Evolutionary conservation across 2,329 filamentous ascomycete genomes (phyloP), one percentile per base, ranked within the genome.

Genomic region (Beauveria caledonica): DNA sequence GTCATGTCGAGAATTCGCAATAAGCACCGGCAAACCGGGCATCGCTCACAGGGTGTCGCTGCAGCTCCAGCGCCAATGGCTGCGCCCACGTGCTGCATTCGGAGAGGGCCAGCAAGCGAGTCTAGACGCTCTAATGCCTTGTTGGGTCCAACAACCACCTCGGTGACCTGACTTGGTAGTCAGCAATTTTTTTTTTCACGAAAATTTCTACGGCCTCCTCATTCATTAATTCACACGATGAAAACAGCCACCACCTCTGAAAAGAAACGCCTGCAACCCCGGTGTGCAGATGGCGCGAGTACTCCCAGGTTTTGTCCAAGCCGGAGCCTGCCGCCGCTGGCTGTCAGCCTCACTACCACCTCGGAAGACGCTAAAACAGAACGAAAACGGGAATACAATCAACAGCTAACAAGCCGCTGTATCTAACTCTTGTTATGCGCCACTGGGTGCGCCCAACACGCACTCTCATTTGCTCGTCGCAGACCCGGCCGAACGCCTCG

Each of bases 1-100:
- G 74, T 1, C 71, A 36, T 36, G 33, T 36, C 33, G 33, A 36
- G 13, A 36, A 36, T 36, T 2, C 33, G 15, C 33, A 36, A 36
- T 36, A 36, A 36, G 10, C 33, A 36, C 33, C 13, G 11, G 13
- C 33, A 36, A 15, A 36, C 11, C 40, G 21, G 44, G 48, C 27
- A 49, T 36, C 36, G 21, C 46, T 42, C 40, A 15, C 13, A 46
- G 27, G 3, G n/a, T n/a, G 9, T 36, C 25, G 11, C 10, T 6
- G 39, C 29, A 6, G 27, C 11, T 17, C 25, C 42, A 36, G n/a
- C n/a, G 29, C 54, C 42, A 48, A 19, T 57, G 29, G 29, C n/a
- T 57, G 21, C 33, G 29, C 54, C 44, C 54, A 57, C 54, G 54
- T 57, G 54, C 17, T 10, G 21, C 15, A 7, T 10, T 23, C 17